phyloP scores from a whole-genome alignment of 2,329 filamentous ascomycete genomes.

The Chaetomium sp. region DNA sequence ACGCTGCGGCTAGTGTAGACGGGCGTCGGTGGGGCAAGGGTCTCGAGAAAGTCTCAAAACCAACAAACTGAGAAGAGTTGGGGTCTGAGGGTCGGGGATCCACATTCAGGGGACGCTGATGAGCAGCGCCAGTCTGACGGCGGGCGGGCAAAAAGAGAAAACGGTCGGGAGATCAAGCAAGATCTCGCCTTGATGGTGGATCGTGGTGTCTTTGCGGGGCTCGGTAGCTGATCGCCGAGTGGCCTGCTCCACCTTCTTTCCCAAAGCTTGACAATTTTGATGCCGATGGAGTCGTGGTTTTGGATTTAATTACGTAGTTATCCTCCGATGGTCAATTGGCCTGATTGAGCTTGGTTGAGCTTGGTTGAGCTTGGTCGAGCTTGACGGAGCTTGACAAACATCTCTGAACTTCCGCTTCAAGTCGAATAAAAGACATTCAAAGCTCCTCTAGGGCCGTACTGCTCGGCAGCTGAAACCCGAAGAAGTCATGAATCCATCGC shows the following conservation, averaged over 20 bases:
- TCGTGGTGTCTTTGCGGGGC: conserved; percentile 14
- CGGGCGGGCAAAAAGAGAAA: conserved; percentile 7
- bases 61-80: conserved; percentile 13
- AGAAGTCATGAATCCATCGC: not conserved
- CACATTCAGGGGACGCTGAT: not conserved
- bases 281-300: conserved; percentile 7
- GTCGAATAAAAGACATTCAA: not conserved
- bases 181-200: conserved; percentile 17
- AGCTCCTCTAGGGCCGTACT: not conserved
- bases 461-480: not conserved
- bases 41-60: conserved; percentile 8
- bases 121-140: conserved; percentile 14
- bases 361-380: not conserved
- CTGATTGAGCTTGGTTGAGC: not conserved
- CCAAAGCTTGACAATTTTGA: not conserved
- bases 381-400: not conserved
- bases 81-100: not conserved
- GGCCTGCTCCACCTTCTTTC: not conserved
- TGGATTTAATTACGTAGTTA: too few relatives aligned
- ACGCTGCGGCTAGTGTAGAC: not conserved
- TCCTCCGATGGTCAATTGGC: not conserved
- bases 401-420: not conserved
- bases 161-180: conserved; percentile 15
- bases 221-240: conserved; percentile 16
- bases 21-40: conserved; percentile 3